Evolutionary conservation across 768 basidiomycete genomes (phyloP), one percentile per base, ranked within the genome.

Genomic region (Hygrocybe punicea): DNA sequence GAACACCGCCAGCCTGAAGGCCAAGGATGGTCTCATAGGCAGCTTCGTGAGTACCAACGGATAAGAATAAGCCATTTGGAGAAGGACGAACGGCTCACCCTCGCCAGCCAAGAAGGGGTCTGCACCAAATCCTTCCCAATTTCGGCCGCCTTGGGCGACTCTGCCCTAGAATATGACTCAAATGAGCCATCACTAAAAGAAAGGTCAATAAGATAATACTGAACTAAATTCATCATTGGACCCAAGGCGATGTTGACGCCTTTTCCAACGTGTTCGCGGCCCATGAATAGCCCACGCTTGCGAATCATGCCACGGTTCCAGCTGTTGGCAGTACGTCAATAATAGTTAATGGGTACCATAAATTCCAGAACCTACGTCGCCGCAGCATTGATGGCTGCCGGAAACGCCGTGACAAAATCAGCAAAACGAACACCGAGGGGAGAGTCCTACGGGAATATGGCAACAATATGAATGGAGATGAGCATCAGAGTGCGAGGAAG

Each of bases 101-200:
- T 91, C 91, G 11, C 94, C 92, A n/a, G 82, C 64, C 14, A 96
- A 75, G 73, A 84, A 96, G 0, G 94, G 94, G 68, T 97, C 94
- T 9, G 82, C 91, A 29, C 93, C 93, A 57, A 93, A 94, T n/a
- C 91, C 92, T 77, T 96, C 94, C 91, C 92, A 96, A 70, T 94
- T 93, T 25, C 94, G 78, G 16, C 94, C 94, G 6, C 88, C 91
- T 60, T 82, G 77, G 2, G 89, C 85, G 17, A 86, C 71, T 46
- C 59, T 14, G 17, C 53, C 51, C 51, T 54, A 29, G 16, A 25
- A 16, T 6, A 44, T 25, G 19, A 44, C 29, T 6, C 17, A 33
- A 54, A 33, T 14, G 23, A 29, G 33, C 7, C 7, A 45, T 45
- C 25, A 25, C 37, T 9, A 45, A 44, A 6, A 23, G 17, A 33